Evolutionary conservation across 192 early-diverging fungal species (phyloP).

Genomic region (Coemansia erecta): DNA sequence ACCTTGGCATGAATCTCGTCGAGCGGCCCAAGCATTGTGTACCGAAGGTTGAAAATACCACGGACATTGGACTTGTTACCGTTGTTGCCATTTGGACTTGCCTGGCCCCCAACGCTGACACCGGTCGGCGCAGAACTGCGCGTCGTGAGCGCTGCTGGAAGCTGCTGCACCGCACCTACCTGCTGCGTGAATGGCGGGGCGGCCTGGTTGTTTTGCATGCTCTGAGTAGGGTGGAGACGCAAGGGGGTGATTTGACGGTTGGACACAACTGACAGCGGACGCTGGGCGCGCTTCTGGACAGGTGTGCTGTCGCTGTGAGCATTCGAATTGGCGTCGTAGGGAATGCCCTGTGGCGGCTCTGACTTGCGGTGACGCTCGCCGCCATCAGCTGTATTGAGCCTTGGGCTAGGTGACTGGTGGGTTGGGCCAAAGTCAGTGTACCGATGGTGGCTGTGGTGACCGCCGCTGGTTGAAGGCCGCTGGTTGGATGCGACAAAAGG

Average conservation of each 20-base stretch:
- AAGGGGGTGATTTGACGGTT: conserved; percentile 38
- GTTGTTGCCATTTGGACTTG: background rate
- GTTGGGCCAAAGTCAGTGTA: conserved; percentile 45
- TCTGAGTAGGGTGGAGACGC: conserved; percentile 36
- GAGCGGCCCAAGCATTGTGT: conserved; percentile 43
- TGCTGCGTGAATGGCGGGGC: conserved; percentile 21
- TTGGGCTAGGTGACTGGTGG: conserved; percentile 10
- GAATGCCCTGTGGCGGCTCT: conserved; percentile 33
- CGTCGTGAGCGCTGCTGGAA: conserved; percentile 38
- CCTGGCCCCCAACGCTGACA: background rate
- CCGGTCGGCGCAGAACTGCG: conserved; percentile 27
- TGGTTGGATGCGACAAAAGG: conserved; percentile 16
- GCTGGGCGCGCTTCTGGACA: conserved; percentile 22
- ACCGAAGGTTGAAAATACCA: conserved; percentile 39
- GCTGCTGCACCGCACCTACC: conserved; percentile 21
- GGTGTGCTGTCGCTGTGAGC: background rate
- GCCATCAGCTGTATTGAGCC: conserved; percentile 10
- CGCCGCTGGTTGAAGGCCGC: conserved; percentile 46
- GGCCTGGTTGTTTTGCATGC: conserved; percentile 26
- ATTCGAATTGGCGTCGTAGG: conserved; percentile 14
- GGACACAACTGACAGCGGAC: conserved; percentile 38
- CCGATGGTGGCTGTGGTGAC: conserved; percentile 25
- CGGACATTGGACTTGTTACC: conserved; percentile 15
- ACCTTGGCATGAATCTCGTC: conserved; percentile 35
- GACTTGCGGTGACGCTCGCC: conserved; percentile 39